Evolutionary conservation across 352 stramenopile genomes (phyloP).

Genomic region (Phytophthora sansomeana): DNA sequence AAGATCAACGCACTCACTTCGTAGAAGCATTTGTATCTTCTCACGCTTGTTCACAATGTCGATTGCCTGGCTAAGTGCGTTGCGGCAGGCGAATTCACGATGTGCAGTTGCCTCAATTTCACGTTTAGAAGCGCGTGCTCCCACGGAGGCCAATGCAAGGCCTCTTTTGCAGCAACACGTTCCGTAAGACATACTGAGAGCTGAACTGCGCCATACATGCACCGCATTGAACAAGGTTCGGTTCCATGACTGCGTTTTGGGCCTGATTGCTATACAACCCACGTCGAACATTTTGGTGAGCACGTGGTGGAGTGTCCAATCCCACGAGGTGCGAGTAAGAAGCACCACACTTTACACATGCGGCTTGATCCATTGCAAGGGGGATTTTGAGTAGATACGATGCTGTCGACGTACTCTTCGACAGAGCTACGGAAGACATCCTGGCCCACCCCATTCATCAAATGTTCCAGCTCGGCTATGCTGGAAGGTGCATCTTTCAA

Average conservation of each 20-base stretch:
- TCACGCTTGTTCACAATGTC: conserved; percentile 1
- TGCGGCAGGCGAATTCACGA: not conserved
- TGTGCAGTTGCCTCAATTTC: not conserved
- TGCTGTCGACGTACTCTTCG: not conserved
- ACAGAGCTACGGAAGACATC: not conserved
- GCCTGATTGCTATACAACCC: not conserved
- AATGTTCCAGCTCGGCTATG: not conserved
- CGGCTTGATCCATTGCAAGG: too few relatives aligned
- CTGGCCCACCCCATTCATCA: not conserved
- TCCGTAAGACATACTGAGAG: conserved; percentile 2
- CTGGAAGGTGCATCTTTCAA: not conserved
- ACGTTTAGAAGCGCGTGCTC: not conserved
- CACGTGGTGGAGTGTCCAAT: too few relatives aligned
- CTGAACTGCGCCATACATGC: not conserved
- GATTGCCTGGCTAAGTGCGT: not conserved
- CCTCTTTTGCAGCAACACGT: not conserved
- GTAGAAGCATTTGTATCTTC: not conserved
- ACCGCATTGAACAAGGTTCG: conserved; percentile 1
- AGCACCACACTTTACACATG: too few relatives aligned
- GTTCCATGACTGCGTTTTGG: not conserved
- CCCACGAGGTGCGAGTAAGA: too few relatives aligned
- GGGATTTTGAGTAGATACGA: too few relatives aligned
- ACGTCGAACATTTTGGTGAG: not conserved
- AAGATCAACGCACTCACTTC: not conserved
- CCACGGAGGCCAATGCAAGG: conserved; percentile 1